phyloP scores from a whole-genome alignment of 129 eudicot genomes.

The Arctium lappa region DNA sequence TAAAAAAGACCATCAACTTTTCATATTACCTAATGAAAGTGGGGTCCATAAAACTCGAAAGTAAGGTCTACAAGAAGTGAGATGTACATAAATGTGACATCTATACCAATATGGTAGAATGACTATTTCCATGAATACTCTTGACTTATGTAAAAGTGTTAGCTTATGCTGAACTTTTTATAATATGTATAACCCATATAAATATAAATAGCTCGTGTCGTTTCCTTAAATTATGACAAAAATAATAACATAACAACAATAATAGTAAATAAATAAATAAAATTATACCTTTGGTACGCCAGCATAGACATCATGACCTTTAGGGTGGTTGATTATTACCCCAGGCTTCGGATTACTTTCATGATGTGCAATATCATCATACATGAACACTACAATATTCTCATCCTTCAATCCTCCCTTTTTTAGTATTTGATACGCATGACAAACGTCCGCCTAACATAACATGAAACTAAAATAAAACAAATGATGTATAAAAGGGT shows the following conservation, averaged over 20 bases:
- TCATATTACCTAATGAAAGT: background rate
- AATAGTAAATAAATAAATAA: background rate
- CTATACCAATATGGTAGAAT: background rate
- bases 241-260: background rate
- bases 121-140: background rate
- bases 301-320: slow-evolving; percentile 68
- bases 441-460: slow-evolving; percentile 79
- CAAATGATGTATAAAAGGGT: background rate
- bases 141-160: background rate
- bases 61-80: background rate
- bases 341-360: slow-evolving; percentile 65
- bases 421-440: slow-evolving; percentile 82
- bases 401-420: slow-evolving; percentile 83
- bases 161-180: background rate
- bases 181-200: background rate
- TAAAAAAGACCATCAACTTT: background rate
- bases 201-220: background rate
- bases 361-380: slow-evolving; percentile 74
- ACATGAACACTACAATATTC: slow-evolving; percentile 83
- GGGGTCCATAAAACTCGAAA: background rate
- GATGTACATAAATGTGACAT: no score
- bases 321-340: slow-evolving; percentile 68
- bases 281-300: slow-evolving; percentile 83
- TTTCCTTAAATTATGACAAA: background rate
- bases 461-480: background rate